Base-by-base conservation (phyloP, 306 rosid species). In the Prunus davidiana region DNA sequence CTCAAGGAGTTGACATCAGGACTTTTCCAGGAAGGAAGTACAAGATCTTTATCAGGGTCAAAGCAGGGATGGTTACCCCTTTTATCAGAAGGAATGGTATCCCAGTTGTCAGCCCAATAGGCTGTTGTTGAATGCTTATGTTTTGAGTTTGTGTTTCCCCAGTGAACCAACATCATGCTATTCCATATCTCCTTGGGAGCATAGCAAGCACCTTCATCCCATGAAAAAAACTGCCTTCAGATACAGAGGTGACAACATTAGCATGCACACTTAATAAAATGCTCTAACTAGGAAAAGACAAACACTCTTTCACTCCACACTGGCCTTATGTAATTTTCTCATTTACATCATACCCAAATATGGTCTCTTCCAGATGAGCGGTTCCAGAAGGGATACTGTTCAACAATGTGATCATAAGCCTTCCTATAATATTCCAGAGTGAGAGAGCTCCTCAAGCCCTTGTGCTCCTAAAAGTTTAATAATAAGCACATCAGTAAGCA, bases 121-220 rank as follows among this genome's bases (percentile, higher is more conserved):
- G 99, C 97, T 72, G 99, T 95, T 25, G 99, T 95, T 82, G 99
- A 95, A 81, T 88, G 89, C 76, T 90, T 90, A 45, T 95, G 96
- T 84, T 95, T 95, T 18, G 92, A 65, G 72, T 95, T 95, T 70
- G 97, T 92, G 85, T 95, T 95, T 78, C 99, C 99, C 99, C 99
- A 95, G 81, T 95, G 99, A 75, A 90, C 97, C 86, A 95, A 79
- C 99, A 95, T 92, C 92, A 89, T 92, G 86, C 99, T 95, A 83
- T 79, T 87, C 97, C 99, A 92, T 86, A 95, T 95, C 87, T 95
- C 99, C 89, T 95, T 95, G 13, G 99, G 99, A 67, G 99, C 97
- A 89, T 92, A 95, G 89, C 99, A 95, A 78, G 99, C 97, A 80
- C 99, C 97, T 89, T 95, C 99, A 84, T 95, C 99, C 99, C 99